A percentile compares a stretch with the other conserved stretches of the same genome.
These are phyloP conservation scores for Tripidium arundinaceum DNA, from an alignment of 202 grass and related monocot species.

Conservation along the genomic window DNA sequence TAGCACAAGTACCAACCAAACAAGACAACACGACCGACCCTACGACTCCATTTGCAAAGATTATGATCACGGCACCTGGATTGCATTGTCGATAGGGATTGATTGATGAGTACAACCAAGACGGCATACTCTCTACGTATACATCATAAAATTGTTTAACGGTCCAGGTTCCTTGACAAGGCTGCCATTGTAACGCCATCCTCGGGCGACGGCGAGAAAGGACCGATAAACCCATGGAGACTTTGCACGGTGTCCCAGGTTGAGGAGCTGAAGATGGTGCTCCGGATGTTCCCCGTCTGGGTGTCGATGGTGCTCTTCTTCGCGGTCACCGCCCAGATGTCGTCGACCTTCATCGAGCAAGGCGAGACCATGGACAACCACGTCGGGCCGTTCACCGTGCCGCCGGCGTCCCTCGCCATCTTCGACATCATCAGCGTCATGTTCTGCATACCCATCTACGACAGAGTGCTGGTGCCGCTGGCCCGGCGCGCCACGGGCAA, in stretches of 20 bases:
- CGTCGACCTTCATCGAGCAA: conserved; percentile 57
- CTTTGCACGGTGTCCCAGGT: conserved; percentile 51
- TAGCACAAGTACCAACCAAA: too few relatives aligned
- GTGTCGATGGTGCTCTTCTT: conserved; percentile 37
- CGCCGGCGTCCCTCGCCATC: conserved; percentile 36
- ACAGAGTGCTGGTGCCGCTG: conserved; percentile 44
- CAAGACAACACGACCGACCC: too few relatives aligned
- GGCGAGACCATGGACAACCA: conserved; percentile 10
- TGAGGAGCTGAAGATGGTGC: conserved; percentile 45
- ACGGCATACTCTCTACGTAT: too few relatives aligned
- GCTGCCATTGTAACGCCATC: neutral
- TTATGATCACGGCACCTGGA: too few relatives aligned
- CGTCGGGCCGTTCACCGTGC: conserved; percentile 24
- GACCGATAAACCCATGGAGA: conserved; percentile 2
- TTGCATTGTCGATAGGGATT: too few relatives aligned
- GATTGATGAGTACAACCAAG: too few relatives aligned
- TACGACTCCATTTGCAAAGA: too few relatives aligned
- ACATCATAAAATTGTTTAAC: neutral
- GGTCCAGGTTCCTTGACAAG: neutral
- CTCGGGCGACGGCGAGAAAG: neutral
- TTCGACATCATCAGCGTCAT: conserved; percentile 42
- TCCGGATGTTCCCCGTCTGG: conserved; percentile 45
- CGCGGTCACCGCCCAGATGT: conserved; percentile 31
- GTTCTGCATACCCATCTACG: conserved; percentile 46
- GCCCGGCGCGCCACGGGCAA: conserved; percentile 42